phyloP scores from a whole-genome alignment of 192 early-diverging fungal species.

The Backusella psychrophila region DNA sequence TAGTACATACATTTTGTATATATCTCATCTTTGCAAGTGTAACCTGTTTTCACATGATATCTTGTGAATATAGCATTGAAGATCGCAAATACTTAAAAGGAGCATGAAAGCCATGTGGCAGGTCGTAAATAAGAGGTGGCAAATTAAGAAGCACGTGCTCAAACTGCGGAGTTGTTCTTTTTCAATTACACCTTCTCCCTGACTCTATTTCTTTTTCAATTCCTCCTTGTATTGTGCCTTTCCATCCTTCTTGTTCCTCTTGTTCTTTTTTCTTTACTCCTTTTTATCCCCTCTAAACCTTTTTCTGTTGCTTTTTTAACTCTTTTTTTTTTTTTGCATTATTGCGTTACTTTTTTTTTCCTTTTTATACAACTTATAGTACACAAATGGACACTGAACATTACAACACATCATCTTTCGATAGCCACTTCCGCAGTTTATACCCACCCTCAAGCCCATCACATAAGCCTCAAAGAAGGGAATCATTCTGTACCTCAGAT shows the following conservation, averaged over 20 bases:
- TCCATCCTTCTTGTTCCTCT: background rate
- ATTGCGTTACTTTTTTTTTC: background rate
- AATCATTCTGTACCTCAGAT: slow-evolving; percentile 29
- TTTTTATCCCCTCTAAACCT: background rate
- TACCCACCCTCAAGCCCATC: slow-evolving; percentile 9
- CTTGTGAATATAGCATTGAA: slow-evolving; percentile 6
- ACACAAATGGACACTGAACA: background rate
- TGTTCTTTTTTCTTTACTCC: background rate
- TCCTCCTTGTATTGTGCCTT: background rate
- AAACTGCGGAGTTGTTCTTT: slow-evolving; percentile 4
- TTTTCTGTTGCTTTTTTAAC: background rate
- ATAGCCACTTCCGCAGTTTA: background rate
- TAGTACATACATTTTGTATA: background rate
- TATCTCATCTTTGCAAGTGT: background rate
- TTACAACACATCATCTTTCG: background rate
- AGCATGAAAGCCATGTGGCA: slow-evolving; percentile 3
- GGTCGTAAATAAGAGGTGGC: background rate
- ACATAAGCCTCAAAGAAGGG: slow-evolving; percentile 11
- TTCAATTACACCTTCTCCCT: background rate
- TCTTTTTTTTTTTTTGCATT: background rate
- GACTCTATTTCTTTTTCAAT: background rate
- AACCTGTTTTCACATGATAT: background rate
- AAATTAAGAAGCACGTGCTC: slow-evolving; percentile 5
- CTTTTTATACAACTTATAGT: background rate
- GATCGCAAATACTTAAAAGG: slow-evolving; percentile 2